Conservation (phyloP, 2,329 filamentous ascomycete species). For the Fusarium heterosporum region DNA sequence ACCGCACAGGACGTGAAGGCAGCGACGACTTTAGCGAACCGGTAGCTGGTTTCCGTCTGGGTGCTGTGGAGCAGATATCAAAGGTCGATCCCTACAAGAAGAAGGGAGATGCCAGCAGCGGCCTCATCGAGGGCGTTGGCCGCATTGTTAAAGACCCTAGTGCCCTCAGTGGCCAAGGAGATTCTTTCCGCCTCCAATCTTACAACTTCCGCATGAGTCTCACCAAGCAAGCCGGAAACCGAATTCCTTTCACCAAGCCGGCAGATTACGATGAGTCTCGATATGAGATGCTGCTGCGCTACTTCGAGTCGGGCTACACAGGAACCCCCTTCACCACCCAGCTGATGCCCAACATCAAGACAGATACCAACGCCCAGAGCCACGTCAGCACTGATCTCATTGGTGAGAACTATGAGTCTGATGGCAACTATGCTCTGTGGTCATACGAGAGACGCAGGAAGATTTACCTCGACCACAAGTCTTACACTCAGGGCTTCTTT, state of each 20-base stretch:
- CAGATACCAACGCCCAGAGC: conserved; percentile 29
- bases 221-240: conserved; percentile 19
- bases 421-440: conserved; percentile 33
- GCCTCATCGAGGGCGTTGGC: conserved; percentile 26
- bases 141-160: conserved; percentile 18
- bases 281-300: conserved; percentile 37
- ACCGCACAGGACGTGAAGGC: conserved; percentile 33
- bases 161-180: conserved; percentile 13
- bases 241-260: conserved; percentile 31
- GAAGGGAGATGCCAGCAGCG: conserved; percentile 23
- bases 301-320: conserved; percentile 32
- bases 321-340: conserved; percentile 33
- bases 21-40: conserved; percentile 24
- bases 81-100: conserved; percentile 29
- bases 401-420: conserved; percentile 22
- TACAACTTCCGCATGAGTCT: conserved; percentile 39
- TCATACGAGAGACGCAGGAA: conserved; percentile 26
- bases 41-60: conserved; percentile 26
- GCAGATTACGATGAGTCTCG: conserved; percentile 30
- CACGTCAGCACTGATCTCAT: conserved; percentile 39
- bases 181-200: conserved; percentile 32
- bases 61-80: conserved; percentile 7
- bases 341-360: conserved; percentile 40
- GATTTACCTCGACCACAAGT: conserved; percentile 16
- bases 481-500: conserved; percentile 35